Base-by-base conservation (phyloP, 1,284 basidiomycete species). In the Ganoderma leucocontextum region DNA sequence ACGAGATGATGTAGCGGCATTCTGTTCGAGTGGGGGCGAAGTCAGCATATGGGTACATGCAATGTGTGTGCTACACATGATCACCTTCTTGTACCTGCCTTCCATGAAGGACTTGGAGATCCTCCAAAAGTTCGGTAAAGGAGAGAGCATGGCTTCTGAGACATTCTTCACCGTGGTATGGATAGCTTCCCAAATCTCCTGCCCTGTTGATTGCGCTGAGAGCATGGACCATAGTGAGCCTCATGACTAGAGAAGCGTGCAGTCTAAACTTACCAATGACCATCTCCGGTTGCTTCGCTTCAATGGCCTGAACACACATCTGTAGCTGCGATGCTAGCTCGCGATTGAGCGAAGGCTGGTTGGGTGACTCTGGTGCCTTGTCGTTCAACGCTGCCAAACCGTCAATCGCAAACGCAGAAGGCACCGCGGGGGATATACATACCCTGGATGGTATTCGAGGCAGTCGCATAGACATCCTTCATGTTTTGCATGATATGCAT, bases 61-160 rank as follows among this genome's bases (percentile, higher is more conserved):
- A 5, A 10, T 36, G 13, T 35, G 12, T 19, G 38, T 3, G 19
- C n/a, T 4, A 39, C 55, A 65, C 41, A 60, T 29, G 77, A 79
- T 69, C 67, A 95, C 95, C 85, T 91, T 94, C 78, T 91, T 92
- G 79, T 94, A 96, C 79, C 93, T 95, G 4, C 96, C 97, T 57
- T 98, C 96, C 80, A 96, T 90, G 78, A 97, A 97, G 17, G 89
- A 90, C 79, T 91, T 95, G 0, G 94, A 92, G 55, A 99, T 94
- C 74, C 91, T 91, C 96, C 96, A 98, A 80, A 98, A 99, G 73
- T 89, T 95, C 2, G 97, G 96, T 58, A 99, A 85, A 1, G 91
- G 88, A 25, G 87, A 82, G 22, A 93, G 78, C 81, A 93, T 86
- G 35, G 83, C 84, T 77, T 94, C 92, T 1, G 91, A 92, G 35